Conservation (phyloP, 2,329 filamentous ascomycete species). For the Xylaria digitata region DNA sequence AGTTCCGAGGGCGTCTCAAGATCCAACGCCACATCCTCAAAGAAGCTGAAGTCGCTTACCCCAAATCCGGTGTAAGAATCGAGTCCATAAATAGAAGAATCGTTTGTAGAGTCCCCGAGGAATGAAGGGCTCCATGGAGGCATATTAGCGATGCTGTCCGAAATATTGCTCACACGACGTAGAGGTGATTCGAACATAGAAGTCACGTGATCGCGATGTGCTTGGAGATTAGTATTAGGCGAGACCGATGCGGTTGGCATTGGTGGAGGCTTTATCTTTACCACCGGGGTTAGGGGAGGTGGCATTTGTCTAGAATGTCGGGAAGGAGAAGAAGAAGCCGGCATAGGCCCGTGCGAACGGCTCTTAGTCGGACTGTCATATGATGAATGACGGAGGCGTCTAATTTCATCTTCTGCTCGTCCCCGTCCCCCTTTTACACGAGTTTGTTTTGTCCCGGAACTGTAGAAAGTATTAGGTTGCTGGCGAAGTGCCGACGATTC, state of each 20-base stretch:
- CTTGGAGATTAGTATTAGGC: conserved; percentile 89
- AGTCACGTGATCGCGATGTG: conserved; percentile 85
- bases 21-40: conserved; percentile 56
- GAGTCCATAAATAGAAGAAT: conserved; percentile 54
- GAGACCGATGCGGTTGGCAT: conserved; percentile 80
- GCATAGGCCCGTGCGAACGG: conserved; percentile 64
- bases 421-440: conserved; percentile 88
- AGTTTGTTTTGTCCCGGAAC: conserved; percentile 83
- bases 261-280: conserved; percentile 78
- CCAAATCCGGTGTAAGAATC: conserved; percentile 54
- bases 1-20: conserved; percentile 63
- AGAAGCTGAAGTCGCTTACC: conserved; percentile 74
- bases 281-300: conserved; percentile 80
- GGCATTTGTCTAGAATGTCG: conserved; percentile 70
- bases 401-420: conserved; percentile 95
- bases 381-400: conserved; percentile 88
- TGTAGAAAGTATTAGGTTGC: conserved; percentile 71
- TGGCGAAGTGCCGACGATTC: conserved; percentile 88
- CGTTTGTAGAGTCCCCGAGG: conserved; percentile 63
- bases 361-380: conserved; percentile 89
- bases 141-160: conserved; percentile 57
- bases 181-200: conserved; percentile 78
- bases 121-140: conserved; percentile 75
- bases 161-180: conserved; percentile 59
- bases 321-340: conserved; percentile 75